Conservation (phyloP, 805 yeast species). For the Teunomyces pallodes region DNA sequence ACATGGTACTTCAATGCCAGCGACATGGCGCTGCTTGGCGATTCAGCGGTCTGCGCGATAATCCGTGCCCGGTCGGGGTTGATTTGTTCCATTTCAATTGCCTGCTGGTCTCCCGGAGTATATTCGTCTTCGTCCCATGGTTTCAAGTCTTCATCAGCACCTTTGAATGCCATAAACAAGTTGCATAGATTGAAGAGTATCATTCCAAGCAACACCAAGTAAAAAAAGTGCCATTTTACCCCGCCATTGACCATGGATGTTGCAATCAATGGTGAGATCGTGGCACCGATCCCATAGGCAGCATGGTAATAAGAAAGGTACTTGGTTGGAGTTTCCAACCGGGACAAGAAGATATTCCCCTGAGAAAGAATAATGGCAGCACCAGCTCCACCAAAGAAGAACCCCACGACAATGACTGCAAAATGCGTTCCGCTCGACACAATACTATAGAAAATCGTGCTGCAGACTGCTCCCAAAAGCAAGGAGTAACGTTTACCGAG, state of each 20-base stretch:
- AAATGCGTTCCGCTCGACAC: conserved; percentile 49
- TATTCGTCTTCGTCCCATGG: conserved; percentile 28
- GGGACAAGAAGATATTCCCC: conserved; percentile 49
- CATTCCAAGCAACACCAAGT: conserved; percentile 45
- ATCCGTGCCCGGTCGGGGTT: neutral
- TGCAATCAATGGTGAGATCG: conserved; percentile 64
- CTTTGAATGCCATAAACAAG: conserved; percentile 44
- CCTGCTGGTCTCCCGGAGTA: neutral
- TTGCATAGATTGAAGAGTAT: conserved; percentile 30
- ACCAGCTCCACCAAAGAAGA: conserved; percentile 60
- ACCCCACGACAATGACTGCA: conserved; percentile 48
- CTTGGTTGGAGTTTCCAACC: conserved; percentile 52
- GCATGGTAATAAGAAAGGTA: conserved; percentile 67
- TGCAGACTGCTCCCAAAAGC: conserved; percentile 34
- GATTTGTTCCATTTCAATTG: neutral
- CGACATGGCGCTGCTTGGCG: conserved; percentile 26
- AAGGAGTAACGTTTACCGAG: conserved; percentile 43
- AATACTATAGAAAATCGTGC: conserved; percentile 42
- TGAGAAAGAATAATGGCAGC: conserved; percentile 49
- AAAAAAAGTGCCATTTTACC: conserved; percentile 54
- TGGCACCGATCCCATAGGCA: conserved; percentile 69
- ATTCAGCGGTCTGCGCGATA: neutral
- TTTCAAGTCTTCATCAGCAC: conserved; percentile 45
- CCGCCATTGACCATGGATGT: conserved; percentile 51
- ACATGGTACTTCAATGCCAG: conserved; percentile 38